phyloP scores from a whole-genome alignment of 805 yeast genomes.

The Cyberlindnera euphorbiae region DNA sequence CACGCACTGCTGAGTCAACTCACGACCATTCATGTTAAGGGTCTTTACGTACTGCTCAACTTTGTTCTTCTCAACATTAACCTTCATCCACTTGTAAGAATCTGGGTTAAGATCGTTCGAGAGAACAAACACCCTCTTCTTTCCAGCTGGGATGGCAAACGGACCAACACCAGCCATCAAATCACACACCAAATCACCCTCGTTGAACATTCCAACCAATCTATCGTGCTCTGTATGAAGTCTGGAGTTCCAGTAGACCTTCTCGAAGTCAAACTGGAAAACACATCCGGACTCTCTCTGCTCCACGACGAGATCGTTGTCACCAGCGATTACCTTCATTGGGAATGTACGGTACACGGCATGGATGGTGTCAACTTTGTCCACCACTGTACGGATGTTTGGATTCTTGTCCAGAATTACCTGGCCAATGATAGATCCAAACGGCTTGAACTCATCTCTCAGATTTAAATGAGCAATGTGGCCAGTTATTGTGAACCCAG shows the following conservation, averaged over 20 bases:
- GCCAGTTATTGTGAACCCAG: conserved; percentile 91
- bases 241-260: conserved; percentile 97
- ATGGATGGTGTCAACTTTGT: conserved; percentile 82
- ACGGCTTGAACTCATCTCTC: conserved; percentile 80
- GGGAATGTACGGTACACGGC: conserved; percentile 86
- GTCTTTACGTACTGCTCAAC: conserved; percentile 55
- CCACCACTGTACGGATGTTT: conserved; percentile 81
- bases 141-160: conserved; percentile 93
- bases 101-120: conserved; percentile 95
- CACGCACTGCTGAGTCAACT: conserved; percentile 64
- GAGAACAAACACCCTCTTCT: conserved; percentile 69
- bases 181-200: conserved; percentile 80
- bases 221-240: conserved; percentile 91
- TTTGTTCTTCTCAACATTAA: conserved; percentile 62
- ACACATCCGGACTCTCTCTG: conserved; percentile 85
- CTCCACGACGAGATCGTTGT: conserved; percentile 66
- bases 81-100: conserved; percentile 62
- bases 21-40: conserved; percentile 76
- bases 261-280: conserved; percentile 83
- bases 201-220: conserved; percentile 52
- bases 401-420: conserved; percentile 78
- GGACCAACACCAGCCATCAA: conserved; percentile 99
- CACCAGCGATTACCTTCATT: conserved; percentile 93
- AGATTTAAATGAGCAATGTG: conserved; percentile 92
- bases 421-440: conserved; percentile 76